Base-by-base conservation (phyloP, 257 asterid genomes). In the Solanum lycopersicoides region DNA sequence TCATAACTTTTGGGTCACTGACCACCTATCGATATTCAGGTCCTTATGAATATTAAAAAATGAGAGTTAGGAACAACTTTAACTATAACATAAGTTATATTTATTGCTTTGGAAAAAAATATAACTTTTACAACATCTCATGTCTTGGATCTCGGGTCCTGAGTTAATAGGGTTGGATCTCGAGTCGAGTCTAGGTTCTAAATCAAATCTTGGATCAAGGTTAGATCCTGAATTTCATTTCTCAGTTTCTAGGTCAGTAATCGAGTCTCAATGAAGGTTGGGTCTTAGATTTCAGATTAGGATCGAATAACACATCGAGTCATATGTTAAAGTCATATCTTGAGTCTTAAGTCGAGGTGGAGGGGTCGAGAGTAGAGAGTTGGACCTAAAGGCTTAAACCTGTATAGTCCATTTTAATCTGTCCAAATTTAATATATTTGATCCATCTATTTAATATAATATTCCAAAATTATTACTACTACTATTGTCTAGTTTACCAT, bases 211-310 rank as follows among this genome's bases (percentile, higher is more conserved):
- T 50, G 60, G 60, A 3, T 50, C 60, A 6, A 0, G 16, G 15
- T 63, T 20, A 11, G 16, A 0, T 23, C 14, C 1, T 65, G 1
- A 5, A 12, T 65, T 4, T 65, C 34, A 65, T 65, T 11, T 65
- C 3, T n/a, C 32, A 2, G 0, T 65, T n/a, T 2, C 18, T n/a
- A 65, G 2, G 8, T 65, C 3, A 0, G 3, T 12, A 4, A 23
- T 60, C 7, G 1, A 4, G 1, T 60, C 69, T 2, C 2, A 10
- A 63, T 63, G 1, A 65, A 65, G 2, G 2, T n/a, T 12, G 34
- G 1, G 2, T 23, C 15, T 63, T 4, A 23, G 0, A 63, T 63
- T 63, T 63, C 0, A 23, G 1, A 25, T 63, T 5, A 23, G 6
- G 2, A 1, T 63, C 4, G 28, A 10, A n/a, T 23, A 63, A 25